These are phyloP conservation scores for Scleromitrula shiraiana DNA, from an alignment of 2,329 filamentous ascomycete genomes.

Conservation along the genomic window DNA sequence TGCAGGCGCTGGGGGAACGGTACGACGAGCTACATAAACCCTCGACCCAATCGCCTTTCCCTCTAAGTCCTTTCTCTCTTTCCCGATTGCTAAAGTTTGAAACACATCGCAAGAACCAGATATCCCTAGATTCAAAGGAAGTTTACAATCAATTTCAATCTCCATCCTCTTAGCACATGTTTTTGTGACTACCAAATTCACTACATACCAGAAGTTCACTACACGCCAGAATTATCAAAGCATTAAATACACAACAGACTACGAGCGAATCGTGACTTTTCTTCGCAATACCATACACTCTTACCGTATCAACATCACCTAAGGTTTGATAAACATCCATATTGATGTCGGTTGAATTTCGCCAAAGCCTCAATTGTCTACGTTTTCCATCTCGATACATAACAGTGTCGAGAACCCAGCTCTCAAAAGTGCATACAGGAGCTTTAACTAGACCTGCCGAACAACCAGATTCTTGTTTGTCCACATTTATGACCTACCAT, in stretches of 20 bases:
- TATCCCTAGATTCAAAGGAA: neutral
- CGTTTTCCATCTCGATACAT: conserved; percentile 48
- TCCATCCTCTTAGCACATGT: too few species aligned
- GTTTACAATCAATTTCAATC: neutral
- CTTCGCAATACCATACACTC: neutral
- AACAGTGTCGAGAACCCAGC: conserved; percentile 47
- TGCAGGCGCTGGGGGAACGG: neutral
- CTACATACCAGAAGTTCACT: too few species aligned
- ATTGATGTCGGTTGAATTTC: conserved; percentile 54
- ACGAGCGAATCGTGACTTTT: neutral
- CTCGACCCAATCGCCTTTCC: conserved; percentile 8
- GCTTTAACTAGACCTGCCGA: conserved; percentile 32
- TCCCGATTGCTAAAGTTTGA: neutral
- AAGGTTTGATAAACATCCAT: conserved; percentile 19
- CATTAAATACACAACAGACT: neutral
- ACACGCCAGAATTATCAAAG: too few species aligned
- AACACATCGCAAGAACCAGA: neutral
- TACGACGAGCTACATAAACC: neutral
- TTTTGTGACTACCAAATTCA: too few species aligned
- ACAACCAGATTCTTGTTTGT: conserved; percentile 25
- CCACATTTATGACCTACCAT: neutral
- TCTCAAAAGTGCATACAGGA: conserved; percentile 48
- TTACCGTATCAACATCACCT: neutral
- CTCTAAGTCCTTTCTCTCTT: neutral
- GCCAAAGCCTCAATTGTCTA: conserved; percentile 44